Evolutionary conservation across 495 filamentous ascomycete species (phyloP), one percentile per base, ranked within the genome.

Genomic region (Penicillium samsonianum): DNA sequence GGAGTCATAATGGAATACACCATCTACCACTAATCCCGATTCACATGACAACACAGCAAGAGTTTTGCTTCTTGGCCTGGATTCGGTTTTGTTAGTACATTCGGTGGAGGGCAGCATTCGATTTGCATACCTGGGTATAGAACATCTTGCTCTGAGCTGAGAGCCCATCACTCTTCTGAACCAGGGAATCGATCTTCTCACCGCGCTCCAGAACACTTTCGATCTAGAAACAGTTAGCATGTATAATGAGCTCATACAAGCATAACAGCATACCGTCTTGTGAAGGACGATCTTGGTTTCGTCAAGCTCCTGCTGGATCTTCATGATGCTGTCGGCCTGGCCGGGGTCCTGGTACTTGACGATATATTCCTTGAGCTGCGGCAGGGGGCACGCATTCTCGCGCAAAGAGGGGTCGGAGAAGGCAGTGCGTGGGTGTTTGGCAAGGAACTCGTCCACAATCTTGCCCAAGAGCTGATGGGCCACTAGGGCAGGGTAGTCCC

Each of bases 201-300:
- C 75, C 77, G 49, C 92, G 80, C 76, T 95, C 89, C 64, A 96
- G 74, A 53, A 96, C 90, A 66, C 83, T 86, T 75, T 94, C 89
- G 64, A 96, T 93, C 65, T 69, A 40, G 1, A 52, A 5, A 11
- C 2, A 1, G 23, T 64, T 45, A 64, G 59, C 56, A 50, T 5
- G 9, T 12, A 1, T 4, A 37, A 11, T 10, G 23, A 35, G 19
- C 35, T 37, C 38, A 50, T 52, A 30, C 42, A n/a, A 20, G 42
- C 6, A 31, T 50, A 14, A 42, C 11, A 25, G 40, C 59, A 20
- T 69, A 77, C 74, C n/a, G 91, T 94, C 84, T 96, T 95, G 75
- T 96, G 91, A 56, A 98, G 82, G 43, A 96, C 87, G 68, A 96
- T 94, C 85, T 97, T 98, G 54, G 95, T 98, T 82, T 97, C 92